These are phyloP conservation scores for Peziza echinospora DNA, from an alignment of 495 filamentous ascomycete genomes.

Conservation along the genomic window DNA sequence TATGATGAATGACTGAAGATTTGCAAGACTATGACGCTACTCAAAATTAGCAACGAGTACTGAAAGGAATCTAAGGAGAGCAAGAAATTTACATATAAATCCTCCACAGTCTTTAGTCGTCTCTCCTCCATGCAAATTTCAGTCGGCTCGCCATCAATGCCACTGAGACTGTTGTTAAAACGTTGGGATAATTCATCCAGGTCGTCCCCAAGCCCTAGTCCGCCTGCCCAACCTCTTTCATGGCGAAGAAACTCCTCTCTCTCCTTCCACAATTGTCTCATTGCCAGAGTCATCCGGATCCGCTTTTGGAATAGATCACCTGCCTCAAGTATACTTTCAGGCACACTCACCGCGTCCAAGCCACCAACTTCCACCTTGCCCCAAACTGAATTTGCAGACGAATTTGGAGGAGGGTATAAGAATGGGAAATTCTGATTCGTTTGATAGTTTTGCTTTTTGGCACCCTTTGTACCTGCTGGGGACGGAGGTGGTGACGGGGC, in stretches of 20 bases:
- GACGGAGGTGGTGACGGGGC: slow-evolving; percentile 93
- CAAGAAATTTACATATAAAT: slow-evolving; percentile 52
- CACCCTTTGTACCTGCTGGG: slow-evolving; percentile 76
- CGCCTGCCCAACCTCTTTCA: slow-evolving; percentile 62
- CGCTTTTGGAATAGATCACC: slow-evolving; percentile 74
- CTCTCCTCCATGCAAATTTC: slow-evolving; percentile 23
- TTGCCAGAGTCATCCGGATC: slow-evolving; percentile 73
- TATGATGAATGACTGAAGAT: slow-evolving; percentile 85
- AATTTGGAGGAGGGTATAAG: slow-evolving; percentile 55
- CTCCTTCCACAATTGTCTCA: slow-evolving; percentile 87
- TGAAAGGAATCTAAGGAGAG: slow-evolving; percentile 1
- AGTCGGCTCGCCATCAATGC: slow-evolving; percentile 25
- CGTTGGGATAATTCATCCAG: too few relatives aligned
- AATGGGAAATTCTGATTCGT: slow-evolving; percentile 98
- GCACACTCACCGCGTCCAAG: slow-evolving; percentile 73
- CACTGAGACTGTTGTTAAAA: slow-evolving; percentile 19
- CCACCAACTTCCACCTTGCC: slow-evolving; percentile 56
- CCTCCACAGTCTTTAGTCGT: slow-evolving; percentile 51
- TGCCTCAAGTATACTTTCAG: slow-evolving; percentile 57
- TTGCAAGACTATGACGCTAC: slow-evolving; percentile 51
- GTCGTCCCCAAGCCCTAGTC: slow-evolving; percentile 20
- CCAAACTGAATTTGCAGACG: slow-evolving; percentile 45
- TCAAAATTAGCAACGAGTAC: slow-evolving; percentile 11
- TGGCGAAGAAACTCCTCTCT: slow-evolving; percentile 74
- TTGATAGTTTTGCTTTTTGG: slow-evolving; percentile 97